Evolutionary conservation across 2,329 filamentous ascomycete species (phyloP).

Genomic region (Taxawa tesnikishii): DNA sequence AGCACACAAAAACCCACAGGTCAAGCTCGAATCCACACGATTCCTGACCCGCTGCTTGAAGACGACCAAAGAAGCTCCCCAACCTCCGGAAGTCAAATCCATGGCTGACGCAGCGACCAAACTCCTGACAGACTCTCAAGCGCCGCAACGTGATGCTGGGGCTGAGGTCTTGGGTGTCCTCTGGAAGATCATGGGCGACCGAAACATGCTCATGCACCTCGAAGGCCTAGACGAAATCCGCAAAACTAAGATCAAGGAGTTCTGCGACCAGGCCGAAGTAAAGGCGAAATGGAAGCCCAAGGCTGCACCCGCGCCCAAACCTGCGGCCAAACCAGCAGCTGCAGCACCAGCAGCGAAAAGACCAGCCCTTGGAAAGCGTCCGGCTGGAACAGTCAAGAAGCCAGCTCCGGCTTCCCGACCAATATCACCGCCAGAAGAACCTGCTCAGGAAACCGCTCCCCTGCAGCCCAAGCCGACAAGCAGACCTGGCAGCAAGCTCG

Average conservation of each 20-base stretch:
- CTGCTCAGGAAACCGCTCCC: slow-evolving; percentile 39
- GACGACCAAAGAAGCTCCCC: slow-evolving; percentile 70
- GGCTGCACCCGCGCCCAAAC: slow-evolving; percentile 48
- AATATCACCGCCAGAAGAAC: slow-evolving; percentile 28
- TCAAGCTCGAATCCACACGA: slow-evolving; percentile 89
- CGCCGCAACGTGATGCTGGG: slow-evolving; percentile 73
- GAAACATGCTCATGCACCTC: slow-evolving; percentile 84
- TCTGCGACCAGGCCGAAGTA: slow-evolving; percentile 67
- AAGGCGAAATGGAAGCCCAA: slow-evolving; percentile 91
- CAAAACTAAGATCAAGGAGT: slow-evolving; percentile 93
- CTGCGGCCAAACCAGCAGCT: slow-evolving; percentile 41
- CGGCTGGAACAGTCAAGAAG: slow-evolving; percentile 29
- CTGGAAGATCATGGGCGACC: slow-evolving; percentile 98
- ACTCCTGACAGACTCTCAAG: slow-evolving; percentile 77
- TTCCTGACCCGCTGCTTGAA: slow-evolving; percentile 84
- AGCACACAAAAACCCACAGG: slow-evolving; percentile 90
- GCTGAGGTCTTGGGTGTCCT: slow-evolving; percentile 86
- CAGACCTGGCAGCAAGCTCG: slow-evolving; percentile 31
- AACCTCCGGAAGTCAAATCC: slow-evolving; percentile 67
- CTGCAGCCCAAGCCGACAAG: slow-evolving; percentile 47
- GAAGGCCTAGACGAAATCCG: slow-evolving; percentile 91
- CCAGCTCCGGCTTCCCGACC: slow-evolving; percentile 28
- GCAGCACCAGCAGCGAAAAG: slow-evolving; percentile 41
- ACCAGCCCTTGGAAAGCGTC: slow-evolving; percentile 35
- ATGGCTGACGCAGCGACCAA: slow-evolving; percentile 88